Evolutionary conservation across 345 rosid species (phyloP).

Genomic region (Eutrema yunnanense): DNA sequence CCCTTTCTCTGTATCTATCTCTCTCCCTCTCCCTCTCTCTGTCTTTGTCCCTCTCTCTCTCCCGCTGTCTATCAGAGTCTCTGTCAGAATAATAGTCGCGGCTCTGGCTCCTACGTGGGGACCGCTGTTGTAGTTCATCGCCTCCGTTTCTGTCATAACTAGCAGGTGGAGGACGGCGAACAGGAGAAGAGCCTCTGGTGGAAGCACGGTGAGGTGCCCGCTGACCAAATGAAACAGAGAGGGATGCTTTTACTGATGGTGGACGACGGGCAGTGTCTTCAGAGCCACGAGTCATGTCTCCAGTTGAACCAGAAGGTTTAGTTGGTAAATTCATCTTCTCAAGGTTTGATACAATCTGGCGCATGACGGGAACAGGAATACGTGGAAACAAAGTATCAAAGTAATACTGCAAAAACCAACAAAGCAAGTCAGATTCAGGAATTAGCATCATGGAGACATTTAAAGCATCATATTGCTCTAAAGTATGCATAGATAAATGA

Average conservation of each 20-base stretch:
- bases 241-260: constrained; percentile 98
- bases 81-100: constrained; percentile 62
- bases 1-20: constrained; percentile 39
- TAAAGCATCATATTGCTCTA: background rate
- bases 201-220: constrained; percentile 99
- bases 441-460: background rate
- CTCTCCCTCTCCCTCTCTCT: constrained; percentile 38
- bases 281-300: constrained; percentile 78
- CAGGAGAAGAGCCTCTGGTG: constrained; percentile 94
- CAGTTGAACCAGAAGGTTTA: constrained; percentile 80
- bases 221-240: constrained; percentile 98
- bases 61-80: constrained; percentile 47
- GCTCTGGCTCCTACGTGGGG: constrained; percentile 68
- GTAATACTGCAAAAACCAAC: constrained; percentile 63
- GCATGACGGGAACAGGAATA: constrained; percentile 90
- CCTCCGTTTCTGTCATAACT: constrained; percentile 45
- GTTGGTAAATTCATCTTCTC: constrained; percentile 89
- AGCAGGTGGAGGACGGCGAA: constrained; percentile 77
- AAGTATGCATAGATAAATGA: background rate
- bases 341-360: constrained; percentile 69
- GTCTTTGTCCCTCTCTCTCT: constrained; percentile 38
- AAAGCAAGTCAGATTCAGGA: background rate
- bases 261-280: constrained; percentile 97
- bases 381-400: constrained; percentile 96
- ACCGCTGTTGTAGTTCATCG: constrained; percentile 45